These are phyloP conservation scores for Annulohypoxylon truncatum DNA, from an alignment of 2,329 filamentous ascomycete species.

Conservation along the genomic window DNA sequence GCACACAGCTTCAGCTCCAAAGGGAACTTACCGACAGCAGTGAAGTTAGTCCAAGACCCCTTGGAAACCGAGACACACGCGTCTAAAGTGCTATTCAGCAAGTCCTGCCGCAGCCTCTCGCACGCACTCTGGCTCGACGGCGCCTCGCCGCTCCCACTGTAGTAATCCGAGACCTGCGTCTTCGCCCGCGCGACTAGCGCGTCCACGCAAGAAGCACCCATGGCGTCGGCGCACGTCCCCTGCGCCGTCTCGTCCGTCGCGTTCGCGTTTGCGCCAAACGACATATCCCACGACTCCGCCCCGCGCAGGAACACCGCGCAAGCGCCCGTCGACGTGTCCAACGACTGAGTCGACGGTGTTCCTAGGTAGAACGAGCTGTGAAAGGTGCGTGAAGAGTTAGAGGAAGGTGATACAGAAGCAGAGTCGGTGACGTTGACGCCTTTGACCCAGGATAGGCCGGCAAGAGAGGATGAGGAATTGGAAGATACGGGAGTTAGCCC, in stretches of 20 bases:
- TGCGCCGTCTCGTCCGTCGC: conserved; percentile 19
- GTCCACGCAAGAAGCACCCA: conserved; percentile 39
- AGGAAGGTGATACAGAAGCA: too few relatives aligned
- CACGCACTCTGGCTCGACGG: conserved; percentile 25
- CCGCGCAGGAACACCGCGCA: conserved; percentile 43
- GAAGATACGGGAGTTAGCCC: conserved; percentile 37
- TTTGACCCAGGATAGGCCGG: conserved; percentile 43
- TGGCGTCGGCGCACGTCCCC: conserved; percentile 41
- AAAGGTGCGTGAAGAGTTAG: conserved; percentile 9
- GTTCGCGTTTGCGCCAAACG: conserved; percentile 19
- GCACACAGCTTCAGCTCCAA: neutral
- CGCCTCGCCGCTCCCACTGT: neutral
- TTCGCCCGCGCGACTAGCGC: conserved; percentile 34
- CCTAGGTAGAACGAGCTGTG: conserved; percentile 41
- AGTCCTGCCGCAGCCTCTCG: conserved; percentile 25
- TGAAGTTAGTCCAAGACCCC: conserved; percentile 34
- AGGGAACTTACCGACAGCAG: conserved; percentile 19
- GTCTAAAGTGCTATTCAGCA: conserved; percentile 31
- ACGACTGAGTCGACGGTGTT: conserved; percentile 26
- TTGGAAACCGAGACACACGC: conserved; percentile 20
- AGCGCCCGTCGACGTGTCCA: conserved; percentile 31
- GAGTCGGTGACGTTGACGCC: conserved; percentile 33
- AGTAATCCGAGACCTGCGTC: conserved; percentile 13
- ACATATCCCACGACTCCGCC: conserved; percentile 1
- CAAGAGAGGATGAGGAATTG: conserved; percentile 13